Conservation (phyloP, 1,139 yeast species). For the Candida neerlandica region DNA sequence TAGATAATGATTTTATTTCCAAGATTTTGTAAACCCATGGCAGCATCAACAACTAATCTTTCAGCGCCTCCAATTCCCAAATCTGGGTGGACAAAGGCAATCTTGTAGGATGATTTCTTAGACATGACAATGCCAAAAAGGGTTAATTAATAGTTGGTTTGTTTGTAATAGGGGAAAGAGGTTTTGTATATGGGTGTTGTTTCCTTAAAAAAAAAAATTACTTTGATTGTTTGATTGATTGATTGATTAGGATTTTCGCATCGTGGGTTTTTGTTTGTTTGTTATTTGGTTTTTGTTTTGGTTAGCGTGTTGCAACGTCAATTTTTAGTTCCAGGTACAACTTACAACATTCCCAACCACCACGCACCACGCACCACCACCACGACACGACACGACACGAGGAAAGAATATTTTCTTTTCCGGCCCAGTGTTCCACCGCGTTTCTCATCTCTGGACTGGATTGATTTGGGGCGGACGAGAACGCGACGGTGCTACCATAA, state of each 20-base stretch:
- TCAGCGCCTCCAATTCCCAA: conserved; percentile 98
- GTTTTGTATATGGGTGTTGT: not conserved
- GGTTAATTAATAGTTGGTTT: too few relatives aligned
- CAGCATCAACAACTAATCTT: conserved; percentile 91
- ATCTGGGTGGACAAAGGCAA: conserved; percentile 95
- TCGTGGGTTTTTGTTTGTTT: not conserved
- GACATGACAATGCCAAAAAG: too few relatives aligned
- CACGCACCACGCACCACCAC: not conserved
- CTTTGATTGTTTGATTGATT: not conserved
- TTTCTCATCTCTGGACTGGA: too few relatives aligned
- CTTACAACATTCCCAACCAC: too few relatives aligned
- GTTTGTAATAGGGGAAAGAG: too few relatives aligned
- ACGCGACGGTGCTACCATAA: too few relatives aligned
- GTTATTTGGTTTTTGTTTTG: not conserved
- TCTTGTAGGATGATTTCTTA: conserved; percentile 20
- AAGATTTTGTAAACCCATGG: conserved; percentile 76
- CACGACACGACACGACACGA: too few relatives aligned
- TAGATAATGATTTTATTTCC: conserved; percentile 69
- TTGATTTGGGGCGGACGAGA: too few relatives aligned
- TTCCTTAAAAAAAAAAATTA: too few relatives aligned
- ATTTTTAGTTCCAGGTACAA: not conserved
- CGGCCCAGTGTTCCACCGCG: too few relatives aligned
- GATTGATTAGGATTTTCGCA: not conserved
- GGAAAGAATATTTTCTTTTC: too few relatives aligned
- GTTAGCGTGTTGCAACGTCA: not conserved